These are phyloP conservation scores for Alternaria sp. DNA, from an alignment of 2,329 filamentous ascomycete genomes.

Conservation along the genomic window DNA sequence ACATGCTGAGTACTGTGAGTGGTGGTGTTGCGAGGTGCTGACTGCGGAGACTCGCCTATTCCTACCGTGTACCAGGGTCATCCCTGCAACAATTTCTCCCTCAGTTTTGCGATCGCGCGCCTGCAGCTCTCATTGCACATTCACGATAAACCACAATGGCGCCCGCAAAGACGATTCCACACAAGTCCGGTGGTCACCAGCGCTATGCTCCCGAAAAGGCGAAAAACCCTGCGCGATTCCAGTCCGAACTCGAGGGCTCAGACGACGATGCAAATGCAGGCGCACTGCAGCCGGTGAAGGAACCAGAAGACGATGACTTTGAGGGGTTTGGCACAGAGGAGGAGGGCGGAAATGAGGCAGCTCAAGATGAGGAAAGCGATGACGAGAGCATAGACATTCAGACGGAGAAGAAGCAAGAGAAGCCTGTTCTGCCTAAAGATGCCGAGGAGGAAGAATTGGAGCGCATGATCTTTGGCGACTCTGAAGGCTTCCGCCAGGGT, in stretches of 20 bases:
- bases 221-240: conserved; percentile 15
- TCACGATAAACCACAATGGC: conserved; percentile 33
- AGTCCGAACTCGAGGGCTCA: conserved; percentile 25
- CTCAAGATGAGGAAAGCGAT: conserved; percentile 19
- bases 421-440: conserved; percentile 67
- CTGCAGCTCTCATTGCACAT: conserved; percentile 19
- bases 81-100: conserved; percentile 43
- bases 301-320: conserved; percentile 28
- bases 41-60: conserved; percentile 23
- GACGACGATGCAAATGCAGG: conserved; percentile 30
- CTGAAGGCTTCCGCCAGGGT: conserved; percentile 77
- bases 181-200: conserved; percentile 28
- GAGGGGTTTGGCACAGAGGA: conserved; percentile 34
- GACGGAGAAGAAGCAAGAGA: conserved; percentile 31
- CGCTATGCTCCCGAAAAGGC: conserved; percentile 26
- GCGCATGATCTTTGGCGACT: conserved; percentile 85
- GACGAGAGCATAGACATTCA: conserved; percentile 28
- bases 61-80: conserved; percentile 19
- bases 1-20: not conserved
- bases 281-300: conserved; percentile 28
- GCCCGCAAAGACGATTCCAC: conserved; percentile 30
- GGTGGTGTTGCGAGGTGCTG: conserved; percentile 6
- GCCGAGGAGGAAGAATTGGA: conserved; percentile 85
- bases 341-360: conserved; percentile 3
- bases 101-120: conserved; percentile 30